Evolutionary conservation across 2,329 filamentous ascomycete genomes (phyloP).

Genomic region (Lachnellula subtilissima): DNA sequence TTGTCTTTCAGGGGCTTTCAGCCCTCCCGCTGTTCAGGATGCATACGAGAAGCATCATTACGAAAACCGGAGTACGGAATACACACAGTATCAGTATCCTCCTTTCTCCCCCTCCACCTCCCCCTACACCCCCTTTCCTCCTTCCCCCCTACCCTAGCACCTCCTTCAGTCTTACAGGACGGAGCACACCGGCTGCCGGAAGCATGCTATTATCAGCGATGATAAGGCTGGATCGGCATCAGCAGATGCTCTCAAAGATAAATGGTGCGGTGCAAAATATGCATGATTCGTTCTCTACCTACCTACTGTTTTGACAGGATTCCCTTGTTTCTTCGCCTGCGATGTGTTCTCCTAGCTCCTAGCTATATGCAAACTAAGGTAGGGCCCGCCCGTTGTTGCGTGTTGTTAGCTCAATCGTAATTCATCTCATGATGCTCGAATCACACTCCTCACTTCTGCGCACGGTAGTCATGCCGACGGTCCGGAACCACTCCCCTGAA

Average conservation of each 20-base stretch:
- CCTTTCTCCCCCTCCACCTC: too few species aligned
- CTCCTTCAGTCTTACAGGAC: too few species aligned
- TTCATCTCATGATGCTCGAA: neutral
- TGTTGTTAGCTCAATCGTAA: neutral
- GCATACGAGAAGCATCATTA: too few species aligned
- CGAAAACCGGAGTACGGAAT: too few species aligned
- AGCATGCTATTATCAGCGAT: neutral
- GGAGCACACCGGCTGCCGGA: too few species aligned
- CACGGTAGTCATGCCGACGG: conserved; percentile 2
- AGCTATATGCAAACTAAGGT: neutral
- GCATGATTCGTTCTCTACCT: neutral
- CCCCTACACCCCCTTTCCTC: too few species aligned
- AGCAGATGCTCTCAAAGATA: neutral
- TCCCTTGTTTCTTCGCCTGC: neutral
- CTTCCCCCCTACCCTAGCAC: too few species aligned
- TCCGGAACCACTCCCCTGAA: neutral
- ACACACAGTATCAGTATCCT: too few species aligned
- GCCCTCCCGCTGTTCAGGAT: too few species aligned
- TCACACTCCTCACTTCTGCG: neutral
- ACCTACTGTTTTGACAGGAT: neutral
- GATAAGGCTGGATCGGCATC: neutral
- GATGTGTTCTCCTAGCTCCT: neutral
- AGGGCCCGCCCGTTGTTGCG: neutral
- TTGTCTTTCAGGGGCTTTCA: too few species aligned
- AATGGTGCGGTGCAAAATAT: too few species aligned